Evolutionary conservation across 306 rosid genomes (phyloP).

Genomic region (Vicia sativa): DNA sequence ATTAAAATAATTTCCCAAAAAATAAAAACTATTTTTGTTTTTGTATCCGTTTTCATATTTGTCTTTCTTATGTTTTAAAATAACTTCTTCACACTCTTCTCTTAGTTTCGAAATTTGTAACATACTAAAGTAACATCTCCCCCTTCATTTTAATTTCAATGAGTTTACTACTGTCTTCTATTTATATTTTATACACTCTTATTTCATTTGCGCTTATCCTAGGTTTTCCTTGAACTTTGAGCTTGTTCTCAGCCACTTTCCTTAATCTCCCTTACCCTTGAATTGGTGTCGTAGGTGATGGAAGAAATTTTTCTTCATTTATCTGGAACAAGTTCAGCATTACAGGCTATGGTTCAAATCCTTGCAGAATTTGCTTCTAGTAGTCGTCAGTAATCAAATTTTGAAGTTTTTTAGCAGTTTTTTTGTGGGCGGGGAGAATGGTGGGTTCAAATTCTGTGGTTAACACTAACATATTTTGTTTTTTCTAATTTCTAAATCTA

Average conservation of each 20-base stretch:
- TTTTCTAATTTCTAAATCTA: constrained; percentile 39
- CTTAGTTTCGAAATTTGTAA: constrained; percentile 10
- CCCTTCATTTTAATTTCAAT: constrained; percentile 21
- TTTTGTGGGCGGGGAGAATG: neutral
- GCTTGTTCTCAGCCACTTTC: constrained; percentile 8
- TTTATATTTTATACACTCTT: constrained; percentile 14
- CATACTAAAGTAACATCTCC: constrained; percentile 14
- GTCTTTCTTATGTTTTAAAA: neutral
- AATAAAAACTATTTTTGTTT: neutral
- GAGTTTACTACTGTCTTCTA: constrained; percentile 23
- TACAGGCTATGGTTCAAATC: constrained; percentile 88
- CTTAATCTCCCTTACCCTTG: constrained; percentile 31
- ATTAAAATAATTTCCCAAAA: neutral
- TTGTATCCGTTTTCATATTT: constrained; percentile 13
- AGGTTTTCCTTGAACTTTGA: constrained; percentile 32
- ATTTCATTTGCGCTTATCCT: constrained; percentile 10
- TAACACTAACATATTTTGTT: constrained; percentile 41
- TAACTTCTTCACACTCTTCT: neutral
- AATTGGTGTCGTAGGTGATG: constrained; percentile 79
- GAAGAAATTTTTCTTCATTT: constrained; percentile 91
- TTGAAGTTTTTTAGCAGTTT: constrained; percentile 29
- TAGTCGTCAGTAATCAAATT: constrained; percentile 65
- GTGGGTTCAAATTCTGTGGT: constrained; percentile 1
- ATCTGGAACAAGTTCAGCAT: constrained; percentile 78
- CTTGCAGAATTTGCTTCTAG: constrained; percentile 91